Conservation (phyloP, 768 basidiomycete species). For the Cystobasidium ongulense region DNA sequence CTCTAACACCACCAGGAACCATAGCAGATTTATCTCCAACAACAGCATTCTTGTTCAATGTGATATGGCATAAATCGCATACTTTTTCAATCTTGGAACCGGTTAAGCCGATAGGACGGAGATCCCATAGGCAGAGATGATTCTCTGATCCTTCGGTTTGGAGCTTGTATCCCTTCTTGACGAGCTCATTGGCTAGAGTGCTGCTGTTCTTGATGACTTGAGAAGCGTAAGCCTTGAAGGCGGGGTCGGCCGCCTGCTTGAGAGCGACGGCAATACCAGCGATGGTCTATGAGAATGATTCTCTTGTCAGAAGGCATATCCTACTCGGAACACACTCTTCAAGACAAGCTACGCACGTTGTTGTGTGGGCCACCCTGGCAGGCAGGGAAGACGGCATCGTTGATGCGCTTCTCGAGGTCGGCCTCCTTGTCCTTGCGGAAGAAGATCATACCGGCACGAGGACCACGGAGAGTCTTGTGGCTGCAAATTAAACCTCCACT, state of each 20-base stretch:
- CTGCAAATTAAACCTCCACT: slow-evolving; percentile 46
- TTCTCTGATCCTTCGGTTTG: slow-evolving; percentile 96
- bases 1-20: slow-evolving; percentile 91
- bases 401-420: slow-evolving; percentile 93
- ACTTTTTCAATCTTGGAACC: slow-evolving; percentile 98
- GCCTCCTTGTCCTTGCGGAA: slow-evolving; percentile 85
- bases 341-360: slow-evolving; percentile 66
- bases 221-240: slow-evolving; percentile 82
- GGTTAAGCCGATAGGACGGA: slow-evolving; percentile 82
- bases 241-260: slow-evolving; percentile 78
- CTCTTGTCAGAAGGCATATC: too few relatives aligned
- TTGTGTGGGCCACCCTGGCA: slow-evolving; percentile 99
- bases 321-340: too few relatives aligned
- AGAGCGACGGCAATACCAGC: slow-evolving; percentile 89
- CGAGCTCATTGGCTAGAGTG: slow-evolving; percentile 64
- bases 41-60: slow-evolving; percentile 95
- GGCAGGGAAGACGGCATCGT: slow-evolving; percentile 97
- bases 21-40: slow-evolving; percentile 93
- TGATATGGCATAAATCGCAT: slow-evolving; percentile 91
- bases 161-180: slow-evolving; percentile 79
- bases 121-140: slow-evolving; percentile 96
- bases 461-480: slow-evolving; percentile 98
- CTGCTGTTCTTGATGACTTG: slow-evolving; percentile 85
- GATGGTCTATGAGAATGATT: slow-evolving; percentile 62
- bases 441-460: slow-evolving; percentile 95